Percentiles rank a stretch among this genome's conserved stretches.
Evolutionary conservation across 257 asterid species (phyloP).

Genomic region (Coffea canephora): DNA sequence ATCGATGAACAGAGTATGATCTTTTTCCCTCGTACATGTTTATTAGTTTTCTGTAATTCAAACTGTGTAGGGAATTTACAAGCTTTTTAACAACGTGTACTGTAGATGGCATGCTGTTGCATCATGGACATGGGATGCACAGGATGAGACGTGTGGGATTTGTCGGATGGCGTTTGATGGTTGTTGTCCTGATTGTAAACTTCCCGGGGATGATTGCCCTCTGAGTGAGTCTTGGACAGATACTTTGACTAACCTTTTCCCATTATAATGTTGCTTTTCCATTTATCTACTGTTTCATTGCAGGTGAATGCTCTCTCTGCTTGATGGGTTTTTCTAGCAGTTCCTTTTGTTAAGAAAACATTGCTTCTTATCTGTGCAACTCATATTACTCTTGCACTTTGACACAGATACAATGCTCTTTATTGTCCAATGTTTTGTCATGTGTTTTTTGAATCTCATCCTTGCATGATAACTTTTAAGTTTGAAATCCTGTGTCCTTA

Average conservation of each 20-base stretch:
- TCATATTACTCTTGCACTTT: background rate
- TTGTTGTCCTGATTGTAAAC: conserved; percentile 87
- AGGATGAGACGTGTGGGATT: conserved; percentile 91
- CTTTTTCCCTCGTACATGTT: background rate
- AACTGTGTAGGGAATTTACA: background rate
- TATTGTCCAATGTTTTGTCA: background rate
- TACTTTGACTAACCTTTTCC: background rate
- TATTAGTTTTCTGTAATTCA: background rate
- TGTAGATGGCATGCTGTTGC: conserved; percentile 85
- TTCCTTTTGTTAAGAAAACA: background rate
- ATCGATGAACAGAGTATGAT: conserved; percentile 61
- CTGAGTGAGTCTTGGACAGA: conserved; percentile 45
- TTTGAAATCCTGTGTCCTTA: background rate
- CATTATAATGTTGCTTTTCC: no score
- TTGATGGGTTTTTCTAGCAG: background rate
- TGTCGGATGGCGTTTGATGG: conserved; percentile 94
- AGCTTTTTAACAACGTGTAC: conserved; percentile 1
- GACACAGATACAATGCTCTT: background rate
- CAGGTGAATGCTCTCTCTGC: background rate
- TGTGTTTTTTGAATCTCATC: background rate
- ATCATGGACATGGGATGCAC: conserved; percentile 99
- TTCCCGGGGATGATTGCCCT: conserved; percentile 93
- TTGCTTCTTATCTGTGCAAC: background rate
- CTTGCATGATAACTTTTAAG: no score
- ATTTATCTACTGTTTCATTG: background rate